Base-by-base conservation (phyloP, 768 basidiomycete species). In the Russula griseocarnosa region DNA sequence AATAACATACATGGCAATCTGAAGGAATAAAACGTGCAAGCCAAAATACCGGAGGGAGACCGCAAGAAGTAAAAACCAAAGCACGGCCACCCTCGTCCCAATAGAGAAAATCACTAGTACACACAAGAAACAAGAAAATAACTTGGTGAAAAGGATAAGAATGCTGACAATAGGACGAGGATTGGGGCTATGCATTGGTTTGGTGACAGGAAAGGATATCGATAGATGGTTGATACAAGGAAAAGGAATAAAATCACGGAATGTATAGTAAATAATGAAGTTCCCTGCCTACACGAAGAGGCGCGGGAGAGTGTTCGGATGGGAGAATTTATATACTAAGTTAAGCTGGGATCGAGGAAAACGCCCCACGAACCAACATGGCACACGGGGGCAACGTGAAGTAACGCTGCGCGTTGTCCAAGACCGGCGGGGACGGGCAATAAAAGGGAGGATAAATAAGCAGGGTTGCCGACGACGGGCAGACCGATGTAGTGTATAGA, bases 351-450 rank as follows among this genome's bases (percentile, higher is more conserved):
- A 28, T 60, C 52, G 50, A 55, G 69, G 70, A 74, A 71, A 72
- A 68, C 65, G 73, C 75, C 74, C 74, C 76, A 74, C 71, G 73
- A 80, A 75, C 74, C 79, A 77, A 75, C 74, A 78, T 74, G 60
- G 62, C 64, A 58, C 46, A 56, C 66, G 68, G 69, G 69, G 67
- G 67, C 67, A 64, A 62, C 61, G 73, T 71, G 76, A 73, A 71
- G 50, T 54, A 62, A 70, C 71, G 69, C 69, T 72, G 71, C 67
- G 60, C 69, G 67, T 47, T 55, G 42, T 64, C 61, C 59, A 67
- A 67, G 67, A 68, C 66, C 59, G 61, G 63, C 68, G 69, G 67
- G 73, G 72, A 73, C 42, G 55, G 60, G 62, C 51, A 38, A 60
- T 63, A 47, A 1, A 56, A 49, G 44, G 54, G 47, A 24, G 18